Evolutionary conservation across 192 early-diverging fungal species (phyloP), one percentile per base, ranked within the genome.

Genomic region (Backusella luteola): DNA sequence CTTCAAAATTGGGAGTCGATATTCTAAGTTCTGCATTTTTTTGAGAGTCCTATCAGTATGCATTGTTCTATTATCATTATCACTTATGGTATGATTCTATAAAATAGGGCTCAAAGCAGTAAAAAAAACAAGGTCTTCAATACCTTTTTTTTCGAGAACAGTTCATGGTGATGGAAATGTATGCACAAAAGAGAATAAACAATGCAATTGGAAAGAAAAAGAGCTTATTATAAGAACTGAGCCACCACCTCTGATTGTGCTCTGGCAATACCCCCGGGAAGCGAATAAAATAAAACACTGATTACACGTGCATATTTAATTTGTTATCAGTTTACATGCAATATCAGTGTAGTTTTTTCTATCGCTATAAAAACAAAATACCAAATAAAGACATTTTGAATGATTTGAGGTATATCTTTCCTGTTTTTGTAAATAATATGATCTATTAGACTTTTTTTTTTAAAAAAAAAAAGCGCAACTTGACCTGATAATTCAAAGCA

Each of bases 231-330:
- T 9, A 9, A 56, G 56, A 29, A 29, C 26, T 4, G 56, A 63
- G 56, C 2, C 0, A 29, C 3, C 23, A 26, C 4, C 4, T 29
- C 23, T 29, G 23, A 14, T 29, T 23, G 5, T 29, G 12, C 26
- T 26, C 26, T 29, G 8, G 23, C 56, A 63, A 29, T 4, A 63
- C 23, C 3, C 56, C 56, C 9, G 23, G 56, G 56, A 63, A n/a
- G 3, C 56, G 23, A 63, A 63, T 63, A 29, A 63, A 26, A 63
- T 11, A 9, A 63, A 63, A 63, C 56, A 12, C 21, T 29, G 23
- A 23, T 29, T 63, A 63, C 56, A 63, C 56, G 56, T 63, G 56
- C 26, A 26, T 63, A 63, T 63, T 63, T 63, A 63, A 63, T 63
- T 63, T 29, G 56, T 63, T 63, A 63, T 63, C 56, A 63, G 56